These are phyloP conservation scores for Monosporascus sp. DNA, from an alignment of 2,329 filamentous ascomycete species.

Conservation along the genomic window DNA sequence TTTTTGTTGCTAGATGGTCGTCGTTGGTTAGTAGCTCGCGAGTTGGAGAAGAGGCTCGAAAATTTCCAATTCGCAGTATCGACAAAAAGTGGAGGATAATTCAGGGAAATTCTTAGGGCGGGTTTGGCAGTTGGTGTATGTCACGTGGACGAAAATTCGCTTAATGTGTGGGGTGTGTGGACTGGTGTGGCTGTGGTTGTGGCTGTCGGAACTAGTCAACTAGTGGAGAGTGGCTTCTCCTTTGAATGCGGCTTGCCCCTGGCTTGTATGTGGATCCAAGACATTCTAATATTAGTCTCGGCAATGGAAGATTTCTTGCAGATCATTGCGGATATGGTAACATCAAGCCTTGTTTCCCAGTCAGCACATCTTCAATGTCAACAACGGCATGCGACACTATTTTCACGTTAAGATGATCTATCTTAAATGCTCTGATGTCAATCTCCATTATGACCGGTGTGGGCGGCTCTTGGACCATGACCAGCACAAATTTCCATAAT, in stretches of 20 bases:
- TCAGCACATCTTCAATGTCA: background rate
- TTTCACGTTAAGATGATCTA: background rate
- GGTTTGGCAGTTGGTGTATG: slow-evolving; percentile 2
- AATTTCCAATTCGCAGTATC: background rate
- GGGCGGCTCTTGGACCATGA: background rate
- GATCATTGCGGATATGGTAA: background rate
- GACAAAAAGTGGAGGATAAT: slow-evolving; percentile 5
- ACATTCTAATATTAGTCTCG: too few relatives aligned
- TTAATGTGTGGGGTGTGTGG: background rate
- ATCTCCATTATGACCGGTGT: background rate
- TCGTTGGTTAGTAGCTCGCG: slow-evolving; percentile 24
- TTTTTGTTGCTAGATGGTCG: slow-evolving; percentile 23
- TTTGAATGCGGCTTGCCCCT: too few relatives aligned
- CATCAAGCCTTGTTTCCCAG: background rate
- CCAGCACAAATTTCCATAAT: background rate
- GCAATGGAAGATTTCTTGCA: too few relatives aligned
- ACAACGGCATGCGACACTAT: background rate
- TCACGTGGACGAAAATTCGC: background rate
- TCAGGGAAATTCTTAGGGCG: slow-evolving; percentile 5
- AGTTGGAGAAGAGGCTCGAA: slow-evolving; percentile 5
- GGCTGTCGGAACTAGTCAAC: background rate
- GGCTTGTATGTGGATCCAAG: too few relatives aligned
- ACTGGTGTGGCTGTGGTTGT: background rate
- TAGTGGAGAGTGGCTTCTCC: too few relatives aligned
- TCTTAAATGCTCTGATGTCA: background rate